These are phyloP conservation scores for Stephanocyclus meneghinianus DNA, from an alignment of 352 stramenopile genomes.

Conservation along the genomic window DNA sequence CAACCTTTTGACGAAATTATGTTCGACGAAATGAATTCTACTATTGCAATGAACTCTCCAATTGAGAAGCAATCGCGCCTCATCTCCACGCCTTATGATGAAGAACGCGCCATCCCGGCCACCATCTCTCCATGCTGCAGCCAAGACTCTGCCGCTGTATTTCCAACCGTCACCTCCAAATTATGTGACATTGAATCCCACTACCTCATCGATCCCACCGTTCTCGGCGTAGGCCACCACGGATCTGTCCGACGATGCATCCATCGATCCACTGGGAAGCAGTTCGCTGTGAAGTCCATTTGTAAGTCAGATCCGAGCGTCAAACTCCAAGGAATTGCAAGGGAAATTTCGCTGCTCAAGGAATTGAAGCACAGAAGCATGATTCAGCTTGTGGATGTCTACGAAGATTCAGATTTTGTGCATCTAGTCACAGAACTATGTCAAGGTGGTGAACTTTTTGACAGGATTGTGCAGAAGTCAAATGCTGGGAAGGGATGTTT, in stretches of 20 bases:
- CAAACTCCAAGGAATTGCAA: constrained; percentile 1
- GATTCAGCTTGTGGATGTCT: constrained; percentile 11
- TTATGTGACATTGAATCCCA: constrained; percentile 13
- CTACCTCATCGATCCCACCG: constrained; percentile 17
- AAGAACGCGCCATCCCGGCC: not conserved
- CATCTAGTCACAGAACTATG: constrained; percentile 23
- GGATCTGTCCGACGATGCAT: constrained; percentile 89
- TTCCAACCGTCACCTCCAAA: not conserved
- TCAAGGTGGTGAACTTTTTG: constrained; percentile 13
- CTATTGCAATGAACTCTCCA: not conserved
- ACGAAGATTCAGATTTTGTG: constrained; percentile 18
- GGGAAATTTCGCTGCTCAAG: constrained; percentile 10
- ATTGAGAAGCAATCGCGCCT: not conserved
- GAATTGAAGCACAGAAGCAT: constrained; percentile 16
- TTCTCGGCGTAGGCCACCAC: constrained; percentile 86
- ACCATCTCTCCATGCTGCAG: constrained; percentile 2
- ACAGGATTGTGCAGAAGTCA: constrained; percentile 9
- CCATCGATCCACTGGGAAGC: constrained; percentile 85
- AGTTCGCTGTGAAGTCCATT: constrained; percentile 93
- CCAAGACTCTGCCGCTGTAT: not conserved
- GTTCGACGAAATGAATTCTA: constrained; percentile 1
- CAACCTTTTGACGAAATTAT: constrained; percentile 15
- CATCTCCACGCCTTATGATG: not conserved
- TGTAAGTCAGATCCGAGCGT: constrained; percentile 77
- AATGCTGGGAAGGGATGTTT: constrained; percentile 5